These are phyloP conservation scores for Triangularia verruculosa DNA, from an alignment of 2,329 filamentous ascomycete species.

Conservation along the genomic window DNA sequence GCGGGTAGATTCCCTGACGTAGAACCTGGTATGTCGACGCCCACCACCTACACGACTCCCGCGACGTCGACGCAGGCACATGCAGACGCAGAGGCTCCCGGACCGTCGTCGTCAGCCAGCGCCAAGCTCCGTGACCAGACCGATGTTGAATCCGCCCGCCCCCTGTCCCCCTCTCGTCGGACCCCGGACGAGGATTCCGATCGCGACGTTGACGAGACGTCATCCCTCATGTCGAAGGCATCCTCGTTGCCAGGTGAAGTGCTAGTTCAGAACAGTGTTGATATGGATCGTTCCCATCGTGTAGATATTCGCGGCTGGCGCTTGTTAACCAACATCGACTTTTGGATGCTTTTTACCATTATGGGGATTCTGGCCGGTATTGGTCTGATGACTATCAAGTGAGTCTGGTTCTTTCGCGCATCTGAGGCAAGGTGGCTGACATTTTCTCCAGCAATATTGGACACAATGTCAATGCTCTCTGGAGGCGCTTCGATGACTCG, in stretches of 20 bases:
- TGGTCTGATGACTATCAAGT: conserved; percentile 99
- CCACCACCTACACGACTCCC: conserved; percentile 34
- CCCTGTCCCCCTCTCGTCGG: conserved; percentile 19
- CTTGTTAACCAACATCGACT: conserved; percentile 69
- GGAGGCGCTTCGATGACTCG: conserved; percentile 77
- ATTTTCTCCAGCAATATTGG: conserved; percentile 74
- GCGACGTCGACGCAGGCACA: conserved; percentile 23
- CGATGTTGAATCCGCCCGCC: conserved; percentile 32
- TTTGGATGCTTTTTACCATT: conserved; percentile 86
- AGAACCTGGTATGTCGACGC: conserved; percentile 69
- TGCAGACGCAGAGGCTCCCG: conserved; percentile 16
- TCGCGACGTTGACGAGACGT: conserved; percentile 65
- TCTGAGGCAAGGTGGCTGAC: conserved; percentile 2
- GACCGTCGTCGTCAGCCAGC: not conserved
- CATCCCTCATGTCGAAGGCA: conserved; percentile 71
- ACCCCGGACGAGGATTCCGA: conserved; percentile 30
- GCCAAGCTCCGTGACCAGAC: conserved; percentile 8
- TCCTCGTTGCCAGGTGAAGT: conserved; percentile 51
- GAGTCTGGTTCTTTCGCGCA: conserved; percentile 38
- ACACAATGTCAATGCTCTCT: conserved; percentile 82
- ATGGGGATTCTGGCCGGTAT: conserved; percentile 91
- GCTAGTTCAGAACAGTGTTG: conserved; percentile 58
- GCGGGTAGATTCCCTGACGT: conserved; percentile 37
- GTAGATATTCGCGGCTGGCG: conserved; percentile 86
- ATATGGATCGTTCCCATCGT: conserved; percentile 72